Evolutionary conservation across 2,329 filamentous ascomycete species (phyloP).

Genomic region (Leptographium wingfieldii): DNA sequence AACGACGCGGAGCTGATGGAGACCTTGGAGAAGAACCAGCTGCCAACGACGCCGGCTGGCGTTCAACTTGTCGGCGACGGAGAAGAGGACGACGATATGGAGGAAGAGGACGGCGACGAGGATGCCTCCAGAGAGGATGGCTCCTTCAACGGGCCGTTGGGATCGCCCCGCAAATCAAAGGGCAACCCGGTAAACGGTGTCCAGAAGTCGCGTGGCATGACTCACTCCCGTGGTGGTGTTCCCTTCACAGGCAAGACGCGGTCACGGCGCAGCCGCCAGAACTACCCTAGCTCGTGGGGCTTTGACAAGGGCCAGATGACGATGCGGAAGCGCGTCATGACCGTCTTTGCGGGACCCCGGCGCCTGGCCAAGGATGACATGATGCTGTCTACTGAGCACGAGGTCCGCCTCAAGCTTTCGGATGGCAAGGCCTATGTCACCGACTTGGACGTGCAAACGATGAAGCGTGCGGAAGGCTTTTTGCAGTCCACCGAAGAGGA

Average conservation of each 20-base stretch:
- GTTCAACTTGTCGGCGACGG: constrained; percentile 21
- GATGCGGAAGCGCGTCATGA: constrained; percentile 93
- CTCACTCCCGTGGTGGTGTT: constrained; percentile 64
- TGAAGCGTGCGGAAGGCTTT: constrained; percentile 79
- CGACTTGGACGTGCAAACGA: constrained; percentile 81
- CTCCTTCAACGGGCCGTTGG: constrained; percentile 11
- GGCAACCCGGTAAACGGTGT: constrained; percentile 42
- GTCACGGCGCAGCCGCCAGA: constrained; percentile 80
- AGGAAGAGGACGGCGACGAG: constrained; percentile 46
- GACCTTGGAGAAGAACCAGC: constrained; percentile 52
- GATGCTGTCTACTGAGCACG: constrained; percentile 93
- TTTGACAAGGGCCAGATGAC: constrained; percentile 89
- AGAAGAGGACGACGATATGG: constrained; percentile 32
- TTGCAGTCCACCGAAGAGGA: constrained; percentile 70
- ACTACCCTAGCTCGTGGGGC: constrained; percentile 91
- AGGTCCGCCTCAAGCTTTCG: constrained; percentile 73
- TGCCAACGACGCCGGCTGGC: constrained; percentile 35
- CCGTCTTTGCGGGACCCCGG: constrained; percentile 78
- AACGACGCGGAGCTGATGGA: constrained; percentile 49
- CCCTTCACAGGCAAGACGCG: constrained; percentile 40
- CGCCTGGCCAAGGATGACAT: constrained; percentile 96
- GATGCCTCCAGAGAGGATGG: constrained; percentile 22
- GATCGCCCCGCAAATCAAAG: constrained; percentile 38
- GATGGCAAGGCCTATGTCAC: constrained; percentile 75
- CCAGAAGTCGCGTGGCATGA: constrained; percentile 60